Conservation (phyloP, 176 grass and related monocot genomes). For the Paspalum notatum region DNA sequence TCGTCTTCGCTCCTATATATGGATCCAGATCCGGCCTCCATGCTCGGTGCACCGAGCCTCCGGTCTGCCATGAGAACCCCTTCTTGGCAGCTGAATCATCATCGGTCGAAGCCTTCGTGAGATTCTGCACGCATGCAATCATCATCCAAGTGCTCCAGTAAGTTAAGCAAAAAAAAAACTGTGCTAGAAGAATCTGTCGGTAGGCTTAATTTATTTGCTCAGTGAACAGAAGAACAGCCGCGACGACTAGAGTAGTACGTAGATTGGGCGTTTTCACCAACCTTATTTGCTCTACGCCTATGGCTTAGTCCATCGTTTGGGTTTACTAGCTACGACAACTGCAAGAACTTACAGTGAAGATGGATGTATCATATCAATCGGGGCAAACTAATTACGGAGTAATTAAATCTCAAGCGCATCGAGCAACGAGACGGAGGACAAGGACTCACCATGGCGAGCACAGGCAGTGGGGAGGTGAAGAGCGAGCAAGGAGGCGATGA, state of each 20-base stretch:
- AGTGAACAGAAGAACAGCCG: too few species aligned
- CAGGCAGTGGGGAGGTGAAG: conserved; percentile 8
- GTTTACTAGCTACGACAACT: conserved; percentile 38
- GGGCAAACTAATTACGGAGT: too few species aligned
- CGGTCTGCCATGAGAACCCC: conserved; percentile 3
- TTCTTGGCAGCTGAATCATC: not conserved
- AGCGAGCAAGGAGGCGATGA: conserved; percentile 35
- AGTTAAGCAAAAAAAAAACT: not conserved
- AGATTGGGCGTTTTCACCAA: too few species aligned
- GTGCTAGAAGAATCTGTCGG: not conserved
- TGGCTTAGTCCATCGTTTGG: not conserved
- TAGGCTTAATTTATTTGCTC: not conserved
- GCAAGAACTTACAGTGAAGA: conserved; percentile 7
- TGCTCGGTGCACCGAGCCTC: conserved; percentile 24
- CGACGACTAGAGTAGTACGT: too few species aligned
- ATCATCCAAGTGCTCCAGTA: not conserved
- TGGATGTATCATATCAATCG: not conserved
- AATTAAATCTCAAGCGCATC: not conserved
- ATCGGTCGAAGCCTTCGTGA: not conserved
- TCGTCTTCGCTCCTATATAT: not conserved
- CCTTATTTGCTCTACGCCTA: conserved; percentile 16
- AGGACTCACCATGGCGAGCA: conserved; percentile 51
- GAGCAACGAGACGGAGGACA: not conserved
- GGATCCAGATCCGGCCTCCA: not conserved
- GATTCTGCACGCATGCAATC: not conserved